These are phyloP conservation scores for Plasmopara muralis DNA, from an alignment of 352 stramenopile species.

Conservation along the genomic window DNA sequence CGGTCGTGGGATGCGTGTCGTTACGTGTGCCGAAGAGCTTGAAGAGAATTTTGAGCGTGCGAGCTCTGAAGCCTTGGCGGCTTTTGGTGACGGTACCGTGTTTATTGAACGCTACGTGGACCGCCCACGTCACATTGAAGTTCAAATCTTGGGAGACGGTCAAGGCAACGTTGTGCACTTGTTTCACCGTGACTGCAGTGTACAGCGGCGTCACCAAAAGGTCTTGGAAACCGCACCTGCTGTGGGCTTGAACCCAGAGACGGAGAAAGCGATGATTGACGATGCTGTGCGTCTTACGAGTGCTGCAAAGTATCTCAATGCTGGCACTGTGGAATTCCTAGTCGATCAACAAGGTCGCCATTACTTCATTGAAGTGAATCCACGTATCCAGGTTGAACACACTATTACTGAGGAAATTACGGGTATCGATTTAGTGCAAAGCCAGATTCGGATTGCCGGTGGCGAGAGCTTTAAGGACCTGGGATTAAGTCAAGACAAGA, in stretches of 20 bases:
- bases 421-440: constrained; percentile 95
- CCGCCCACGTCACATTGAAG: constrained; percentile 95
- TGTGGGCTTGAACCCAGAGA: constrained; percentile 69
- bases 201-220: constrained; percentile 98
- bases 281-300: constrained; percentile 89
- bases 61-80: constrained; percentile 78
- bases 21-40: constrained; percentile 75
- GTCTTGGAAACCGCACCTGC: constrained; percentile 93
- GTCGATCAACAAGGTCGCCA: constrained; percentile 88
- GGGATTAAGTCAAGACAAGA: constrained; percentile 92
- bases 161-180: constrained; percentile 94
- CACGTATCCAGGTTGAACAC: constrained; percentile 95
- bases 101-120: constrained; percentile 96
- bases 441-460: constrained; percentile 92
- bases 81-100: constrained; percentile 93
- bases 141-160: constrained; percentile 95
- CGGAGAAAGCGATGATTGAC: constrained; percentile 89
- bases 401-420: constrained; percentile 92
- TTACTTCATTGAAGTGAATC: constrained; percentile 99
- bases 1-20: constrained; percentile 95
- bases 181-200: constrained; percentile 95
- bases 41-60: constrained; percentile 85
- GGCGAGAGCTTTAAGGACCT: constrained; percentile 91
- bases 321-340: constrained; percentile 98
- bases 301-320: constrained; percentile 92